Base-by-base conservation (phyloP, 805 yeast genomes). In the Dipodascus albidus region DNA sequence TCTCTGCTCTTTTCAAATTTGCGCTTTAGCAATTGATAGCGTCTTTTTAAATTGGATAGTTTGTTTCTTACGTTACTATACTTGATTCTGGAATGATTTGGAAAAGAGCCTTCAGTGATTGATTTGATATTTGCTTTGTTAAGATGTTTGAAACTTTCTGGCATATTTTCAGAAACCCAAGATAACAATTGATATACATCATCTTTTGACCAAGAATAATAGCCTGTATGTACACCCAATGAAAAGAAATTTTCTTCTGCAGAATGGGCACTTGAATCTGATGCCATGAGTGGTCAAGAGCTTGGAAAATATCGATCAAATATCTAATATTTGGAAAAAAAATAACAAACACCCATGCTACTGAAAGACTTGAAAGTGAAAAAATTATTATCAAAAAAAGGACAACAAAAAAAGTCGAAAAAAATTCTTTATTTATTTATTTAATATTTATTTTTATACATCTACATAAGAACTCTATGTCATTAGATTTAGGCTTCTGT, bases 41-140 rank as follows among this genome's bases (percentile, higher is more conserved):
- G 17, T 38, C 44, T 38, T 38, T 38, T 38, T 14, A 38, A 17
- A 38, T 38, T 38, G 9, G 44, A 38, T 14, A 38, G 15, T 14
- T 38, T 38, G 44, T 38, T 38, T 38, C 20, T 38, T 14, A 38
- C 44, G 44, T 38, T 38, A 38, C 44, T 38, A 38, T 38, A 38
- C 20, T 38, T 38, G 6, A 38, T 38, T 38, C 44, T 38, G 6
- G 44, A 19, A 17, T 38, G 44, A 14, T 38, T 38, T 38, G 44
- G 44, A 38, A 38, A 38, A 6, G 44, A 38, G 17, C 44, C 44
- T 38, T 38, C 44, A n/a, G 44, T 38, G 20, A 38, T 38, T 38
- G 44, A 14, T 14, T 38, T 38, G 20, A 38, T 17, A 17, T 38
- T 38, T 38, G 44, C 44, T 38, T 38, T 38, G 20, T 38, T 38